A percentile compares a stretch with the other conserved stretches of the same genome.
Conservation (phyloP, 257 asterid species). For the Anisodus tanguticus region DNA sequence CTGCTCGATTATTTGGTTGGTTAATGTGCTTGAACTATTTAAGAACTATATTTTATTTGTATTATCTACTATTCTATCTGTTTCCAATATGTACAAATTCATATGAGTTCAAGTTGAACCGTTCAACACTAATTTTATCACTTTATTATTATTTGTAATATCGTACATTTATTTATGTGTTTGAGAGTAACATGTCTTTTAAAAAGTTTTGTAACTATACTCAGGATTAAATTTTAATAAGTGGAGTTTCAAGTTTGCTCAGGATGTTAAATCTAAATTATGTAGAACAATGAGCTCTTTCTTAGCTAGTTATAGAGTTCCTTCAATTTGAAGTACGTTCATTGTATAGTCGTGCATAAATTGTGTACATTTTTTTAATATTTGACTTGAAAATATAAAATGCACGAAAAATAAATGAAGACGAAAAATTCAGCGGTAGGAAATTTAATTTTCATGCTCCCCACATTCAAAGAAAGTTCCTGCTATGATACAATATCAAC, state of each 20-base stretch:
- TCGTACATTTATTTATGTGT: no score
- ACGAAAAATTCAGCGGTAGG: neutral
- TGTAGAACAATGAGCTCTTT: neutral
- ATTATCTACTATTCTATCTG: no score
- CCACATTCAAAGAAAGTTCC: slow-evolving; percentile 28
- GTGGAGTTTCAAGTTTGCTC: neutral
- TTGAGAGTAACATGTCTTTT: no score
- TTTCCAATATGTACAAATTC: no score
- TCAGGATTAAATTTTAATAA: neutral
- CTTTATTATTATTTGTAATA: no score
- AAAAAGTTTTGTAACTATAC: no score
- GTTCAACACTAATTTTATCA: no score
- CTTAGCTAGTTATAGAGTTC: neutral
- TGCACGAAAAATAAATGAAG: neutral
- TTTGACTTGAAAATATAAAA: slow-evolving; percentile 16
- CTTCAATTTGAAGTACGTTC: neutral
- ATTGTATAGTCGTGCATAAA: neutral
- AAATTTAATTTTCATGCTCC: neutral
- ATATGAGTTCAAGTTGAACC: no score
- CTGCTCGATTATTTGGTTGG: no score
- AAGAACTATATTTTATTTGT: no score
- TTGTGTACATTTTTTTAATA: neutral
- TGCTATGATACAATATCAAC: neutral
- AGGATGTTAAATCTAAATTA: neutral
- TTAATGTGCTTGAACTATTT: no score